These are phyloP conservation scores for Apiotrichum gracile DNA, from an alignment of 1,284 basidiomycete genomes.

Conservation along the genomic window DNA sequence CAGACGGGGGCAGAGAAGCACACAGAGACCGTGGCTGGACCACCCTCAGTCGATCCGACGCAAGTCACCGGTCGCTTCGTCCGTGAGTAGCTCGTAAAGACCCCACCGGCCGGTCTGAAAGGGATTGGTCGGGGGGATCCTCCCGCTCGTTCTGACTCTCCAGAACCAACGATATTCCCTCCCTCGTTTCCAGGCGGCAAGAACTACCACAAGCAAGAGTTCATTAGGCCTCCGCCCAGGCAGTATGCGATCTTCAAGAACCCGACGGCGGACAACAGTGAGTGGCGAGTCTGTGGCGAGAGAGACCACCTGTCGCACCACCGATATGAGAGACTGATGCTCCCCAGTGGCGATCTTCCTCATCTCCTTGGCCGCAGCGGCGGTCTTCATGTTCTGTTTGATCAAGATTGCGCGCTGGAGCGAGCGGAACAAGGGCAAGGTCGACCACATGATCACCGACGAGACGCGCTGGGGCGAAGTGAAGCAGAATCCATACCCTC, in stretches of 20 bases:
- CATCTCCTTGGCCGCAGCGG: conserved; percentile 8
- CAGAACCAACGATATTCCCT: conserved; percentile 28
- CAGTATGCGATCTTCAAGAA: conserved; percentile 24
- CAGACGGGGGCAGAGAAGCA: too few species aligned
- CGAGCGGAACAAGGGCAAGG: background rate
- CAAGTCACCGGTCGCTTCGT: too few species aligned
- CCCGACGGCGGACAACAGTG: conserved; percentile 27
- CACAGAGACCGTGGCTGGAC: too few species aligned
- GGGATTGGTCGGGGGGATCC: too few species aligned
- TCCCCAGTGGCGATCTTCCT: conserved; percentile 22
- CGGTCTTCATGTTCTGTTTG: conserved; percentile 10
- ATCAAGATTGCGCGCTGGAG: background rate
- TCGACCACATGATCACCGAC: conserved; percentile 5
- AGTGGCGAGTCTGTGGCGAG: too few species aligned
- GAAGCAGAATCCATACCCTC: background rate
- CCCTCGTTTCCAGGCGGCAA: conserved; percentile 23
- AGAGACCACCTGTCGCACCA: too few species aligned
- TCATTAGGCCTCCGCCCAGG: too few species aligned
- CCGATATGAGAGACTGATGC: too few species aligned
- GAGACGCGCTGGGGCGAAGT: background rate
- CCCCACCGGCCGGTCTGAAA: too few species aligned
- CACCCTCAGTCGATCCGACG: too few species aligned
- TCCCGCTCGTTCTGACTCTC: too few species aligned
- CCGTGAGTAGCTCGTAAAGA: too few species aligned
- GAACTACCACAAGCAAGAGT: background rate